phyloP scores from a whole-genome alignment of 352 stramenopile genomes.

The Blastocystis sp. region DNA sequence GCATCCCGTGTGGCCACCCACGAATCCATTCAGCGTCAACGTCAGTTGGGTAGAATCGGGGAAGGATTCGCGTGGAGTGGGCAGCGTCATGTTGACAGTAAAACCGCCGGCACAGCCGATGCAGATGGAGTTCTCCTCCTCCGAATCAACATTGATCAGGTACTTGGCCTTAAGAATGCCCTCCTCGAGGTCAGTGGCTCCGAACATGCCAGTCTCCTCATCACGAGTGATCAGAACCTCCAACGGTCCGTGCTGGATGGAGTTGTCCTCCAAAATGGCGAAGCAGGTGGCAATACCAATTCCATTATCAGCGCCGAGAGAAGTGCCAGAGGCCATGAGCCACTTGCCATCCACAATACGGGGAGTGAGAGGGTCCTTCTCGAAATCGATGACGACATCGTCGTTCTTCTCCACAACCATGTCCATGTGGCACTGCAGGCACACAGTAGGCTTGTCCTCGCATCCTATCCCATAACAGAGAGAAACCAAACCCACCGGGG shows the following conservation, averaged over 20 bases:
- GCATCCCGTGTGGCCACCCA: constrained; percentile 34
- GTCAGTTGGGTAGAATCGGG: not conserved
- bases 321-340: constrained; percentile 45
- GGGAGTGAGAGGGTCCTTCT: constrained; percentile 48
- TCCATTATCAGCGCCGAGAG: constrained; percentile 41
- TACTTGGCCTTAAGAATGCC: constrained; percentile 31
- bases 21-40: constrained; percentile 32
- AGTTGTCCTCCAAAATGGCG: constrained; percentile 55
- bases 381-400: constrained; percentile 58
- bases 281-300: constrained; percentile 53
- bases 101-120: constrained; percentile 63
- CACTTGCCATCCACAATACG: constrained; percentile 47
- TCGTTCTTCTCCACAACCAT: constrained; percentile 66
- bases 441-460: constrained; percentile 49
- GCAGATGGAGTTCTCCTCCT: constrained; percentile 52
- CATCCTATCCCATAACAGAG: not conserved
- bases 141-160: constrained; percentile 60
- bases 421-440: constrained; percentile 64
- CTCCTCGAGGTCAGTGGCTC: constrained; percentile 17
- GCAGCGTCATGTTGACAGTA: constrained; percentile 21
- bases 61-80: not conserved
- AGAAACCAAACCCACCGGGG: constrained; percentile 7
- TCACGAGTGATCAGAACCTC: constrained; percentile 59
- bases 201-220: constrained; percentile 53
- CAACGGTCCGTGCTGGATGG: constrained; percentile 53